Base-by-base conservation (phyloP, 2,329 filamentous ascomycete genomes). In the Pestalotiopsis sp. region DNA sequence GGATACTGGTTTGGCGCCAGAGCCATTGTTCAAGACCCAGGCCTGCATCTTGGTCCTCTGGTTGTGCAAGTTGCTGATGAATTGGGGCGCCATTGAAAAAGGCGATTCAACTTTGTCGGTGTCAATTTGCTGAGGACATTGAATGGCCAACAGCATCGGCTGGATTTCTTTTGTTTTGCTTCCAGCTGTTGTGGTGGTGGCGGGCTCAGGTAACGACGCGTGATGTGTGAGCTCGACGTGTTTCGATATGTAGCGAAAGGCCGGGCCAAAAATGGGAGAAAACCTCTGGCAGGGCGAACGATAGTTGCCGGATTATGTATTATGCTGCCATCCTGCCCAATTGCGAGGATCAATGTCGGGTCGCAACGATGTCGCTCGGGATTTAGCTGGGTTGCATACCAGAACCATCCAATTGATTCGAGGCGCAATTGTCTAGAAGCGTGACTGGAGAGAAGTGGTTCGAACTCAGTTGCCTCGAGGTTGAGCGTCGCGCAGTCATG, bases 11-110 rank as follows among this genome's bases (percentile, higher is more conserved):
- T 76, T 72, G 66, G 71, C 71, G 68, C 70, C 69, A 56, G 71
- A 69, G 68, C 74, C 77, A 40, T 73, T 74, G 68, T 73, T 78
- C 27, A 75, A 76, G 36, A 78, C 77, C 76, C 76, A 78, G 70
- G 76, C 77, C 68, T 78, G 77, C 77, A 78, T 78, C 69, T 77
- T 78, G 20, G 67, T 75, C 70, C 75, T 78, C 13, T 75, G 78
- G 45, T 75, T 72, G 69, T 77, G 75, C n/a, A 36, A 36, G 31
- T 36, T 36, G 31, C 31, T 36, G 31, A 78, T 72, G 72, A 78
- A 77, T 49, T 75, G 31, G 36, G 52, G 74, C 67, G 75, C 74
- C 76, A 78, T 78, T 70, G 70, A 73, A 72, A 36, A 72, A 66
- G 60, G 64, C 45, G 25, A 14, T 49, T 66, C 20, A 23, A 60